These are phyloP conservation scores for Salix arbutifolia DNA, from an alignment of 345 rosid species.

Conservation along the genomic window DNA sequence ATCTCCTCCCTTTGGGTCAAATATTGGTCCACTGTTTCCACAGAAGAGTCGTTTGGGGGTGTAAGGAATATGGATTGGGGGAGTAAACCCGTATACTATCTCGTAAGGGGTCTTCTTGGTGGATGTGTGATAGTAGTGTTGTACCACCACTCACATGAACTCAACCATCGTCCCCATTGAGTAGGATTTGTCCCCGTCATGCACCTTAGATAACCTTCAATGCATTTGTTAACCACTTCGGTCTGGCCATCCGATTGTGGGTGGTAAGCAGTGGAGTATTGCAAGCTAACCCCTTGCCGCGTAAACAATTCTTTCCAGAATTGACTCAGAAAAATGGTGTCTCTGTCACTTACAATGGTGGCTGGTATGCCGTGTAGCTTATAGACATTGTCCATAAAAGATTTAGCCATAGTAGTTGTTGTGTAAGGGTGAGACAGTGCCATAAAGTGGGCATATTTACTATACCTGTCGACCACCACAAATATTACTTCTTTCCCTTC, in stretches of 20 bases:
- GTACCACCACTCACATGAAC: too few species aligned
- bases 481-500: too few species aligned
- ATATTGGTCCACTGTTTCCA: too few species aligned
- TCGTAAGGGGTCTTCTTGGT: too few species aligned
- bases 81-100: too few species aligned
- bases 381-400: too few species aligned
- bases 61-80: too few species aligned
- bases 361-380: too few species aligned
- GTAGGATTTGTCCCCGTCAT: neutral
- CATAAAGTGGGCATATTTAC: neutral
- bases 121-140: too few species aligned
- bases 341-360: rapidly evolving
- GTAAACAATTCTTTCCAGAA: neutral
- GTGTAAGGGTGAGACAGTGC: neutral
- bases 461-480: neutral
- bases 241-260: neutral
- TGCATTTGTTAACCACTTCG: neutral
- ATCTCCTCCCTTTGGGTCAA: too few species aligned
- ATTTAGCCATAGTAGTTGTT: rapidly evolving
- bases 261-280: neutral
- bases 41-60: too few species aligned
- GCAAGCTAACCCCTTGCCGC: neutral
- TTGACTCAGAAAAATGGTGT: too few species aligned
- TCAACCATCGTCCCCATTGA: neutral
- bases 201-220: neutral